phyloP scores from a whole-genome alignment of 345 rosid genomes.

The Cochlearia excelsa region DNA sequence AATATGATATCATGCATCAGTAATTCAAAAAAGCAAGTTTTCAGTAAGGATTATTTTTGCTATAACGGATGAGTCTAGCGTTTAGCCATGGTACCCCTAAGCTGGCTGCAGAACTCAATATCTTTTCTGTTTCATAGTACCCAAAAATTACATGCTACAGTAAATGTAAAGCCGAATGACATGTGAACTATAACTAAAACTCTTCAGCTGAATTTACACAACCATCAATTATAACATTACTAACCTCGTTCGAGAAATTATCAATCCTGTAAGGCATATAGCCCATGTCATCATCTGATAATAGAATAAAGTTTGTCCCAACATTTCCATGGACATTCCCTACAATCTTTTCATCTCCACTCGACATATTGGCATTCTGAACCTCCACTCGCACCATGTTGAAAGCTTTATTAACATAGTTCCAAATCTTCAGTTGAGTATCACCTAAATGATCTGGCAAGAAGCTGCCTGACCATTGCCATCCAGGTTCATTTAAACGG shows the following conservation, averaged over 20 bases:
- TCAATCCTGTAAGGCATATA: conserved; percentile 96
- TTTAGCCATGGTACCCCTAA: conserved; percentile 9
- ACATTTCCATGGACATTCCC: conserved; percentile 71
- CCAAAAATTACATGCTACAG: conserved; percentile 22
- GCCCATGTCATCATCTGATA: conserved; percentile 87
- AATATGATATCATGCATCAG: conserved; percentile 6
- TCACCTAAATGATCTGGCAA: conserved; percentile 93
- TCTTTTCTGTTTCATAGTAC: neutral
- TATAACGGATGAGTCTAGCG: neutral
- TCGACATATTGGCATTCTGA: conserved; percentile 80
- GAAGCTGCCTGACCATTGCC: conserved; percentile 98
- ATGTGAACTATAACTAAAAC: conserved; percentile 2
- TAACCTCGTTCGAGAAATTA: conserved; percentile 95
- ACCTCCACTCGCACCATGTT: conserved; percentile 87
- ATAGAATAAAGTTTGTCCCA: conserved; percentile 82
- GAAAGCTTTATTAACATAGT: conserved; percentile 61
- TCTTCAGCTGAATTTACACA: conserved; percentile 11
- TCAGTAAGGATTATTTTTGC: neutral
- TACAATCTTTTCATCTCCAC: conserved; percentile 64
- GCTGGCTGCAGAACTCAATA: conserved; percentile 9
- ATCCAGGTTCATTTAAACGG: conserved; percentile 86
- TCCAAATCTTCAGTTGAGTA: conserved; percentile 86
- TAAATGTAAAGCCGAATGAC: conserved; percentile 12
- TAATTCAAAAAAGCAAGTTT: neutral
- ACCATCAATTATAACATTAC: conserved; percentile 30